A percentile compares a stretch with the other conserved stretches of the same genome.
phyloP scores from a whole-genome alignment of 495 filamentous ascomycete genomes.

The Annulohypoxylon bovei region DNA sequence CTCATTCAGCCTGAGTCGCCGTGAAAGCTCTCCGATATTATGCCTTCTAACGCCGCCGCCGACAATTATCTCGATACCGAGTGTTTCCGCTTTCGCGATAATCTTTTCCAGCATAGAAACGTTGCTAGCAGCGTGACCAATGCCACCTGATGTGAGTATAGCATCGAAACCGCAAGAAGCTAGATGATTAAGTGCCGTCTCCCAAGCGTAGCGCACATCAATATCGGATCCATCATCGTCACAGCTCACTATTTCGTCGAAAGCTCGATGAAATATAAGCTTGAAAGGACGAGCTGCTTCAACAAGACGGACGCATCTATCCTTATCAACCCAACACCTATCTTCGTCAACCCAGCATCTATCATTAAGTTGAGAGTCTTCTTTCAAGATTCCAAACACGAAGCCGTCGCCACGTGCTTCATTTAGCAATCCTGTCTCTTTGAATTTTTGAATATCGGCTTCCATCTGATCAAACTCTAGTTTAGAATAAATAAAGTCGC shows the following conservation, averaged over 20 bases:
- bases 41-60: conserved; percentile 54
- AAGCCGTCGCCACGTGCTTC: conserved; percentile 53
- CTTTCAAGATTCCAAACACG: conserved; percentile 54
- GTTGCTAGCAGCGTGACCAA: conserved; percentile 47
- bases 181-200: conserved; percentile 40
- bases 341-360: neutral
- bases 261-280: conserved; percentile 55
- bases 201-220: conserved; percentile 16
- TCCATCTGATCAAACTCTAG: conserved; percentile 48
- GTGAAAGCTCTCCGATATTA: conserved; percentile 41
- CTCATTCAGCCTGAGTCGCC: conserved; percentile 22
- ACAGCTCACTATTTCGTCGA: conserved; percentile 50
- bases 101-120: conserved; percentile 41
- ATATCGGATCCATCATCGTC: conserved; percentile 4
- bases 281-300: conserved; percentile 38
- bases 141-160: conserved; percentile 55
- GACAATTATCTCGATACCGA: conserved; percentile 50
- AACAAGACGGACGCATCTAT: conserved; percentile 40
- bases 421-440: conserved; percentile 35
- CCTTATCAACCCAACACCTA: conserved; percentile 43
- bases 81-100: conserved; percentile 23
- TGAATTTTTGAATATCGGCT: conserved; percentile 43
- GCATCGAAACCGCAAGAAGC: conserved; percentile 48
- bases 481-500: conserved; percentile 55
- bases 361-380: neutral